These are phyloP conservation scores for Tulasnella sp. DNA, from an alignment of 768 basidiomycete genomes.

Conservation along the genomic window DNA sequence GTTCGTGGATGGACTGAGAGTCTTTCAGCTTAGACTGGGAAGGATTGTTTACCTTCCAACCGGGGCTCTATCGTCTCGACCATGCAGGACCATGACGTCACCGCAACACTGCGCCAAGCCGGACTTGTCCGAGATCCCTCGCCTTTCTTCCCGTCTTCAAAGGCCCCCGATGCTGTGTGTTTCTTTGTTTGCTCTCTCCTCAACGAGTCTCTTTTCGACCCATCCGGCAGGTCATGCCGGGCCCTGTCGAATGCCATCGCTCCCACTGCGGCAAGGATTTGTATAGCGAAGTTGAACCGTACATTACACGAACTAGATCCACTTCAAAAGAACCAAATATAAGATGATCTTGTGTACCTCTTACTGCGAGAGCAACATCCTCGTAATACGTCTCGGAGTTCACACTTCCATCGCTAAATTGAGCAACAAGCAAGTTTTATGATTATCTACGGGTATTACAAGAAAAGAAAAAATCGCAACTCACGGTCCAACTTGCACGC, in stretches of 20 bases:
- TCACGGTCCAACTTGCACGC: slow-evolving; percentile 82
- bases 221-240: background rate
- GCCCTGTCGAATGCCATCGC: too few species aligned
- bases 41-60: too few species aligned
- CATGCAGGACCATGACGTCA: too few species aligned
- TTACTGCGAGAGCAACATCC: slow-evolving; percentile 84
- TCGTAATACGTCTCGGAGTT: slow-evolving; percentile 96
- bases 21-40: background rate
- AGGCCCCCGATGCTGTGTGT: slow-evolving; percentile 1
- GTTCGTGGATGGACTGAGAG: background rate
- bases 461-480: slow-evolving; percentile 30
- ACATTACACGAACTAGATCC: slow-evolving; percentile 2
- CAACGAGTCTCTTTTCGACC: background rate
- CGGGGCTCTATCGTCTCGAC: too few species aligned
- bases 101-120: too few species aligned
- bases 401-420: slow-evolving; percentile 80
- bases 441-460: background rate
- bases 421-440: background rate
- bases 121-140: too few species aligned
- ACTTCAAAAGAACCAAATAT: background rate
- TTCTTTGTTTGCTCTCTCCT: background rate
- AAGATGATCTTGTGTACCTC: background rate
- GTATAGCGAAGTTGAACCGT: background rate
- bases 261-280: background rate
- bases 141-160: too few species aligned